Conservation (phyloP, 805 yeast genomes). For the Metahyphopichia silvanorum region DNA sequence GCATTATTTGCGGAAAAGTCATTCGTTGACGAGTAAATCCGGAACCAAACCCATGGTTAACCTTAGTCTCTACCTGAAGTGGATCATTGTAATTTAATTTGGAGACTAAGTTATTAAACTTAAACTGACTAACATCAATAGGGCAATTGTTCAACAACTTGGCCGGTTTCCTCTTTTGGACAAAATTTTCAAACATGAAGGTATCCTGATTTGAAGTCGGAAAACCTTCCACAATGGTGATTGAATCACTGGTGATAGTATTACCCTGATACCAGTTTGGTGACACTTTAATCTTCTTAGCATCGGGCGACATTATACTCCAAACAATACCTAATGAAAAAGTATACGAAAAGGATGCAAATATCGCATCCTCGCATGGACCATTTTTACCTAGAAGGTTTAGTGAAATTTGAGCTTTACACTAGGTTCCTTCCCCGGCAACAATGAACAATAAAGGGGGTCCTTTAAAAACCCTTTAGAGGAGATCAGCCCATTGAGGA, state of each 20-base stretch:
- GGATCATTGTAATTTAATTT: constrained; percentile 32
- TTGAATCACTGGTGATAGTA: background rate
- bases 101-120: constrained; percentile 29
- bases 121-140: constrained; percentile 25
- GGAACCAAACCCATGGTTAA: constrained; percentile 64
- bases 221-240: background rate
- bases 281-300: no score
- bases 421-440: no score
- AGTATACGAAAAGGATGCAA: no score
- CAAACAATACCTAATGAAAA: no score
- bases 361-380: no score
- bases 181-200: constrained; percentile 37
- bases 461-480: no score
- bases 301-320: no score
- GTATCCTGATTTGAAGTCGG: background rate
- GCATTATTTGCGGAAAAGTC: constrained; percentile 48
- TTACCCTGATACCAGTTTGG: no score
- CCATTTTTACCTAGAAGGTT: no score
- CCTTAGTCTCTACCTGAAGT: constrained; percentile 58
- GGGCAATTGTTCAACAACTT: constrained; percentile 26
- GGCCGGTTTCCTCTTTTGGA: constrained; percentile 48
- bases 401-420: no score
- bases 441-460: no score
- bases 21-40: constrained; percentile 53
- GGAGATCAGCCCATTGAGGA: no score